Percentiles rank a stretch among this genome's conserved stretches.
phyloP scores from a whole-genome alignment of 2,329 filamentous ascomycete species.

The Cladosporium sp. region DNA sequence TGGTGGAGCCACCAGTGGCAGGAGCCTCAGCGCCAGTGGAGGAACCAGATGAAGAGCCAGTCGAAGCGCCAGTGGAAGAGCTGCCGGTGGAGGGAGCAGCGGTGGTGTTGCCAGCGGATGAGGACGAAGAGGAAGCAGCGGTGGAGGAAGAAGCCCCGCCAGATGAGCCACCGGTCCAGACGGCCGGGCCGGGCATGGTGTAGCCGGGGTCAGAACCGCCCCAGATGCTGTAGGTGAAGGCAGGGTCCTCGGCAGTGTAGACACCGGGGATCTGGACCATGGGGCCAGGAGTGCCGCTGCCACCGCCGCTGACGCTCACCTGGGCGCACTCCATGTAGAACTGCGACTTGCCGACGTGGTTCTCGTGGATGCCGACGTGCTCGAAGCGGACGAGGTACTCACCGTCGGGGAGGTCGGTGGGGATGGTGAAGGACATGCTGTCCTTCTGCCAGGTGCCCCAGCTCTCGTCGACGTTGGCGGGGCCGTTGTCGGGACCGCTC shows the following conservation, averaged over 20 bases:
- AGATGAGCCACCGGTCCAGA: conserved; percentile 13
- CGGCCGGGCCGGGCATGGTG: conserved; percentile 16
- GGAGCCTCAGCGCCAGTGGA: not conserved
- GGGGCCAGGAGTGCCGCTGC: conserved; percentile 16
- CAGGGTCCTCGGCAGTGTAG: conserved; percentile 21
- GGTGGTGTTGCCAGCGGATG: not conserved
- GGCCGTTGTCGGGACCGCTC: conserved; percentile 12
- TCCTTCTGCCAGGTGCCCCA: conserved; percentile 17
- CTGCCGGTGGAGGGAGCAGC: not conserved
- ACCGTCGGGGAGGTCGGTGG: conserved; percentile 13
- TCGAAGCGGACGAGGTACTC: conserved; percentile 20
- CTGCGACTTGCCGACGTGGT: conserved; percentile 17
- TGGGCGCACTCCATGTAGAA: conserved; percentile 21
- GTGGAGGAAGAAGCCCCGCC: conserved; percentile 13
- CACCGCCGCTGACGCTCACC: conserved; percentile 18
- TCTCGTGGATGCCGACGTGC: conserved; percentile 20
- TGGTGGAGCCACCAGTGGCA: not conserved
- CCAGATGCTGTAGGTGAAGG: conserved; percentile 21
- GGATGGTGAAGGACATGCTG: conserved; percentile 18
- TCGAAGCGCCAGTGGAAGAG: not conserved
- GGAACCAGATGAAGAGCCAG: not conserved
- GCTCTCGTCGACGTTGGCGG: conserved; percentile 11
- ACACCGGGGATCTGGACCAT: conserved; percentile 20
- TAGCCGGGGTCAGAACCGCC: conserved; percentile 15
- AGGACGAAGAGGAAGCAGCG: not conserved